phyloP scores from a whole-genome alignment of 2,329 filamentous ascomycete species.

The Microsporum ferrugineum region DNA sequence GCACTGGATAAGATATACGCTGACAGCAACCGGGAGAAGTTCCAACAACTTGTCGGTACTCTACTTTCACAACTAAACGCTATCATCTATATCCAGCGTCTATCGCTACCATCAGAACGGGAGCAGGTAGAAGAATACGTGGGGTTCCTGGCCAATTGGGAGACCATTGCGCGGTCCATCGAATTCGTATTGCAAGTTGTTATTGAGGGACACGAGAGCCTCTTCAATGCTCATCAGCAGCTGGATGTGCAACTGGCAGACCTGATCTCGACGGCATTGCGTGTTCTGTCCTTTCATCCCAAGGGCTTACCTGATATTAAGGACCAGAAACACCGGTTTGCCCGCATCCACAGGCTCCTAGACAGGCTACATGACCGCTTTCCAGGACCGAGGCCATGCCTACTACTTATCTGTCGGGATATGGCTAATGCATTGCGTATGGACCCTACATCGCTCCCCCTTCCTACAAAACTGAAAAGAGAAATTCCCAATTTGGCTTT shows the following conservation, averaged over 20 bases:
- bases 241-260: slow-evolving; percentile 32
- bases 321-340: slow-evolving; percentile 31
- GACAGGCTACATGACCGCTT: slow-evolving; percentile 33
- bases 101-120: slow-evolving; percentile 30
- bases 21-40: slow-evolving; percentile 24
- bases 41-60: slow-evolving; percentile 28
- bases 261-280: slow-evolving; percentile 29
- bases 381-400: slow-evolving; percentile 29
- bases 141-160: slow-evolving; percentile 33
- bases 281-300: slow-evolving; percentile 32
- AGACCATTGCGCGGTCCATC: slow-evolving; percentile 29
- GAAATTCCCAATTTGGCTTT: slow-evolving; percentile 29
- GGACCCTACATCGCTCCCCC: slow-evolving; percentile 26
- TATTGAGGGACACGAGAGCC: slow-evolving; percentile 27
- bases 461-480: slow-evolving; percentile 25
- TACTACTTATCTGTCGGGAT: slow-evolving; percentile 31
- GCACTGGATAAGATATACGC: slow-evolving; percentile 34
- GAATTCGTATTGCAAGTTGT: slow-evolving; percentile 32
- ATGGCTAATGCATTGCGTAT: slow-evolving; percentile 26
- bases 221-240: slow-evolving; percentile 24
- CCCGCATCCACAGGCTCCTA: slow-evolving; percentile 28
- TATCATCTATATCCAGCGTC: slow-evolving; percentile 33
- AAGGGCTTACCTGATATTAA: slow-evolving; percentile 24
- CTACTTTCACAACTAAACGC: slow-evolving; percentile 31
- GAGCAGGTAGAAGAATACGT: slow-evolving; percentile 28